Evolutionary conservation across 768 basidiomycete genomes (phyloP), one percentile per base, ranked within the genome.

Genomic region (Lentinula sp.): DNA sequence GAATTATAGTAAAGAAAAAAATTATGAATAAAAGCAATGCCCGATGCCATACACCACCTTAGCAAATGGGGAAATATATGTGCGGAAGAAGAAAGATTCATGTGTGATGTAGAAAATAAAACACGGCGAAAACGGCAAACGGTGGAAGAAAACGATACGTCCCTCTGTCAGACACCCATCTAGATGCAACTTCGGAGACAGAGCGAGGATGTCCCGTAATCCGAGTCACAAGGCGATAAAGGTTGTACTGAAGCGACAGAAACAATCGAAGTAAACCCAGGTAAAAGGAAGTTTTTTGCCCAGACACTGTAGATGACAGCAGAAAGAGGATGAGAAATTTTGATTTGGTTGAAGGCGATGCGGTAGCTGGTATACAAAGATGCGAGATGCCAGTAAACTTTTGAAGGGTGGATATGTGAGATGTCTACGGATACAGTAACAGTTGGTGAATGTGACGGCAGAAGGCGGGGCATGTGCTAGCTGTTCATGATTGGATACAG

Each of bases 211-310:
- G 34, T 40, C 40, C 55, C 55, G 55, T 28, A 56, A 45, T 43
- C 39, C 55, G 15, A 56, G 40, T 56, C 40, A 56, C 55, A 56
- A 45, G 55, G 55, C 55, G 37, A n/a, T 1, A 56, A 28, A 40
- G 23, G 16, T 9, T 5, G 16, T 37, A 23, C 31, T 18, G 57
- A 48, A 23, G 32, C 32, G 31, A 32, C 23, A 35, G 35, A 21
- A n/a, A 56, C 37, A 56, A 59, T n/a, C 48, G 46, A 48, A 40
- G 45, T n/a, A 35, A 59, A 39, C 45, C 32, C 45, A 50, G 57
- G 46, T 31, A 49, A 49, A 28, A 32, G 31, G 31, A 16, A 46
- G 57, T 16, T 23, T 16, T 23, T 2, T 46, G 43, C 34, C 16
- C 40, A 50, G 42, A 42, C 2, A 55, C 8, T 40, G 13, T 56